Evolutionary conservation across 768 basidiomycete species (phyloP).

Genomic region (Leccinum olivaceopallidum): DNA sequence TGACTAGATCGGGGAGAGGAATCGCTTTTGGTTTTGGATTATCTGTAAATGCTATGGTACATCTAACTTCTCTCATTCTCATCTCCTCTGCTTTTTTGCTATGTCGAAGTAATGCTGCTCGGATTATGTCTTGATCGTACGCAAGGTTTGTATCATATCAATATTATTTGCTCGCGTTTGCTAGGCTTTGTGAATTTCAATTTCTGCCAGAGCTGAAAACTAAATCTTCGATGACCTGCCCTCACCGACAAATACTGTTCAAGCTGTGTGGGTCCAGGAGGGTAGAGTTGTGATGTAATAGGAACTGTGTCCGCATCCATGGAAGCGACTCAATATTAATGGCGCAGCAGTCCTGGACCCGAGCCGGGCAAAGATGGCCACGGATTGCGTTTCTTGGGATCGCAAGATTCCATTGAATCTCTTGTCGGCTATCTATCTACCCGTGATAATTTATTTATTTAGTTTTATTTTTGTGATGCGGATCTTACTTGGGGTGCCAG

Average conservation of each 20-base stretch:
- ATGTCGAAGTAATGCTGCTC: conserved; percentile 14
- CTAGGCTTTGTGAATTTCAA: neutral
- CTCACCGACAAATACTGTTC: no score
- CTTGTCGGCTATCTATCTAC: neutral
- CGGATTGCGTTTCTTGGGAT: neutral
- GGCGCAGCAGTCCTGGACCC: neutral
- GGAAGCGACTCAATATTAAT: neutral
- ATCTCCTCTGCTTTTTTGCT: conserved; percentile 7
- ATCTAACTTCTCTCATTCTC: conserved; percentile 5
- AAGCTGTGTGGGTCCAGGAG: no score
- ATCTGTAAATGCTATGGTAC: conserved; percentile 17
- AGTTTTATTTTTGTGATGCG: neutral
- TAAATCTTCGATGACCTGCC: neutral
- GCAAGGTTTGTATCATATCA: neutral
- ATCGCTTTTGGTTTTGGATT: neutral
- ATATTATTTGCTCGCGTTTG: neutral
- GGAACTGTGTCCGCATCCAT: neutral
- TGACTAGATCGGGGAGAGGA: neutral
- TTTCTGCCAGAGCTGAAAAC: neutral
- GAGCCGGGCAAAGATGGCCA: neutral
- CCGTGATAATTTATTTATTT: neutral
- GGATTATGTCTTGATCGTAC: neutral
- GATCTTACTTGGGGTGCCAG: neutral
- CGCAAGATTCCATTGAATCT: neutral
- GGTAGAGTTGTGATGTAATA: neutral